These are phyloP conservation scores for Cyberlindnera japonica DNA, from an alignment of 805 yeast species.

Conservation along the genomic window DNA sequence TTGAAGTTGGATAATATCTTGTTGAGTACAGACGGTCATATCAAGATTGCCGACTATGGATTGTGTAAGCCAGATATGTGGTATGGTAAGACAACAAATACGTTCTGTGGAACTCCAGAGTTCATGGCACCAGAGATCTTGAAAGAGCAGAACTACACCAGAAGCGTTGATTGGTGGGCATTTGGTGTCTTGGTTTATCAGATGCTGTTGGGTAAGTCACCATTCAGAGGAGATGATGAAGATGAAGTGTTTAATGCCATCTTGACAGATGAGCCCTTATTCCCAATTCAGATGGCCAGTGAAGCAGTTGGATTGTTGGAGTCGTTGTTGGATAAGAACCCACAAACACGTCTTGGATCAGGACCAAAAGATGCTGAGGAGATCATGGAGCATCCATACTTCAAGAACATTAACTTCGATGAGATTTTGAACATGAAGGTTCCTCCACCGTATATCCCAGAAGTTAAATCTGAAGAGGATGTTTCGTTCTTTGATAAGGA, in stretches of 20 bases:
- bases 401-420: constrained; percentile 84
- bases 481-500: constrained; percentile 92
- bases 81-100: constrained; percentile 79
- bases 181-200: constrained; percentile 95
- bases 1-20: constrained; percentile 92
- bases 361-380: constrained; percentile 88
- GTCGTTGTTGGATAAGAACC: constrained; percentile 87
- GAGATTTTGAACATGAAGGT: constrained; percentile 70
- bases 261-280: constrained; percentile 91
- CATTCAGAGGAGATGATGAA: constrained; percentile 95
- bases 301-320: constrained; percentile 94
- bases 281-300: constrained; percentile 96
- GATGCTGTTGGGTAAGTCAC: constrained; percentile 94
- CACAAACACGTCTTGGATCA: constrained; percentile 76
- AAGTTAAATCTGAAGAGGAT: constrained; percentile 81
- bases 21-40: constrained; percentile 86
- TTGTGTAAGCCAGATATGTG: constrained; percentile 93
- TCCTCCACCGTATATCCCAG: constrained; percentile 88
- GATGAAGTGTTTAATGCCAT: constrained; percentile 97
- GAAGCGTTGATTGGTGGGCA: constrained; percentile 99
- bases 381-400: constrained; percentile 93
- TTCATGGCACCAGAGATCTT: constrained; percentile 98
- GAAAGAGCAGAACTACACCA: constrained; percentile 86
- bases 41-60: constrained; percentile 96
- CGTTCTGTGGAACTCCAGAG: constrained; percentile 99